Conservation (phyloP, 306 rosid species). For the Inga leiocalycina region DNA sequence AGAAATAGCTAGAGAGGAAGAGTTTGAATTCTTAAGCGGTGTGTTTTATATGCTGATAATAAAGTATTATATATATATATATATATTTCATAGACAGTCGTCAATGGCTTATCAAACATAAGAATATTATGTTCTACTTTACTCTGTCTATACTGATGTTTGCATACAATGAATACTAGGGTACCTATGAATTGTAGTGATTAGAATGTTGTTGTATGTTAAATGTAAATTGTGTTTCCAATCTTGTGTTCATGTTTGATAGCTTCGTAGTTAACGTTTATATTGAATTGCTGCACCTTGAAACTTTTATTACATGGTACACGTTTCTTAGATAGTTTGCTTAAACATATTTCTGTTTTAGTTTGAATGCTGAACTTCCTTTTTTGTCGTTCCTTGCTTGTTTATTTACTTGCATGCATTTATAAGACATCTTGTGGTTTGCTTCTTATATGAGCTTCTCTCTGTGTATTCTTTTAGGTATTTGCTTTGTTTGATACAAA, state of each 20-base stretch:
- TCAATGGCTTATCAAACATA: too few relatives aligned
- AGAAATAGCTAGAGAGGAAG: constrained; percentile 8
- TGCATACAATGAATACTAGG: background rate
- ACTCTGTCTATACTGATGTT: background rate
- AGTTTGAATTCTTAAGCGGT: background rate
- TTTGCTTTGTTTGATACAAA: constrained; percentile 95
- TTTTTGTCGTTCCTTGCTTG: constrained; percentile 19
- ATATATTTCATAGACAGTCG: too few relatives aligned
- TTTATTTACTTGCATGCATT: background rate
- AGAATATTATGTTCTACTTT: background rate
- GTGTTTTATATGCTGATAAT: background rate
- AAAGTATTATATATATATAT: too few relatives aligned
- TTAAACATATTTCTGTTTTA: background rate
- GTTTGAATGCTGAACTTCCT: constrained; percentile 30
- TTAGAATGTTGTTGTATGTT: background rate
- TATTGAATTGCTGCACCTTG: background rate
- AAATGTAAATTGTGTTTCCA: too few relatives aligned
- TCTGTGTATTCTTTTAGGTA: constrained; percentile 48
- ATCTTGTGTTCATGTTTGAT: too few relatives aligned
- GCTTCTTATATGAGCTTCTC: constrained; percentile 33
- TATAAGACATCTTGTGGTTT: constrained; percentile 21
- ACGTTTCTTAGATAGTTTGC: background rate
- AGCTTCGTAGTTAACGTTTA: too few relatives aligned
- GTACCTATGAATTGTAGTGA: background rate
- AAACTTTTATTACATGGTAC: background rate